phyloP scores from a whole-genome alignment of 2,329 filamentous ascomycete species.

The Claviceps pazoutovae region DNA sequence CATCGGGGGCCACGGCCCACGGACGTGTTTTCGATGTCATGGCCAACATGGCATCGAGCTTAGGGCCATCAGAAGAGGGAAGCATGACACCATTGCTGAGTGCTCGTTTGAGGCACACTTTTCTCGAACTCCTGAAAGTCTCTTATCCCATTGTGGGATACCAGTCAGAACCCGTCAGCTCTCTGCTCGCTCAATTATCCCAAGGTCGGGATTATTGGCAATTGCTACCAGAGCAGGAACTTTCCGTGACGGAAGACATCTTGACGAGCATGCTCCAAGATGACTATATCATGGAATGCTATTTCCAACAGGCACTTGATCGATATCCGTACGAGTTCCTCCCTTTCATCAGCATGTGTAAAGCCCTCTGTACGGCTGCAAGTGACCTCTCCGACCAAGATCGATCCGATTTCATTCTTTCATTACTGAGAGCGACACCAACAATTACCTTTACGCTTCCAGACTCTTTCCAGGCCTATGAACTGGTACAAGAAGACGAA shows the following conservation, averaged over 20 bases:
- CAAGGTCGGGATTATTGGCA: conserved; percentile 41
- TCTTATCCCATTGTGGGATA: conserved; percentile 57
- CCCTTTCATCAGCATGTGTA: conserved; percentile 62
- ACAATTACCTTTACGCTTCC: conserved; percentile 70
- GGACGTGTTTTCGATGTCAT: conserved; percentile 41
- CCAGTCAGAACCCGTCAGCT: conserved; percentile 53
- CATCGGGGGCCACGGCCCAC: conserved; percentile 31
- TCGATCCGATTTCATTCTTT: conserved; percentile 38
- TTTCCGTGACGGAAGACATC: conserved; percentile 20
- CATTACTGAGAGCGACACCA: conserved; percentile 53
- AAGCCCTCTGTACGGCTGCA: conserved; percentile 37
- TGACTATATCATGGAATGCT: conserved; percentile 37
- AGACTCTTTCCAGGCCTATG: conserved; percentile 56
- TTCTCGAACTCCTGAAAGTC: conserved; percentile 58
- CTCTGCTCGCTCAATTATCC: conserved; percentile 50
- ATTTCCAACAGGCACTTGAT: conserved; percentile 53
- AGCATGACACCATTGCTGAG: conserved; percentile 42
- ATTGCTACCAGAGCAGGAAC: conserved; percentile 24
- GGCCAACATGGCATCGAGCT: conserved; percentile 31
- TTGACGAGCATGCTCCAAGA: conserved; percentile 22
- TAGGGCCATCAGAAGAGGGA: conserved; percentile 31
- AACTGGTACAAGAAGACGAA: conserved; percentile 70
- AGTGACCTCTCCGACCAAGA: conserved; percentile 17
- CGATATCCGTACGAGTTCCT: conserved; percentile 78
- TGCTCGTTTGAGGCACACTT: conserved; percentile 46